Evolutionary conservation across 306 rosid genomes (phyloP), one percentile per base, ranked within the genome.

Genomic region (Vicia sativa): DNA sequence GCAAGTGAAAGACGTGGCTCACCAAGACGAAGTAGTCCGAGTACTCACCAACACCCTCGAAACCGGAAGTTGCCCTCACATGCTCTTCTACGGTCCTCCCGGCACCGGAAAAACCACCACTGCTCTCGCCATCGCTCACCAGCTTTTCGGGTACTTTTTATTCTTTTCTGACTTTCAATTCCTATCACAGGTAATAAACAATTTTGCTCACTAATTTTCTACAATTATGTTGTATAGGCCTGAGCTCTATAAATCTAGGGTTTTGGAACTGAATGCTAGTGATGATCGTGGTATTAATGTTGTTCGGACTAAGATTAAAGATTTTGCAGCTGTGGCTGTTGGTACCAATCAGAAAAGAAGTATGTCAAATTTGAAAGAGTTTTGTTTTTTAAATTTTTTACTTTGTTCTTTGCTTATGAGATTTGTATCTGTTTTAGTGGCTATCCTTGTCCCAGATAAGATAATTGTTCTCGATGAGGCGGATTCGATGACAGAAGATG

Each of bases 401-500:
- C 23, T 16, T 7, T 7, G 21, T 57, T 63, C 6, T 76, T 10
- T 13, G 15, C 39, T 29, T 45, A 0, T 37, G 50, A 21, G 6
- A 28, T 80, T 49, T 70, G 15, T 16, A 35, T 26, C 9, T 60
- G 13, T 52, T 73, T 71, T 76, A 90, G 97, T 78, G 88, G 83
- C 43, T 83, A 90, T 69, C 99, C 92, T 25, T 93, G 96, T 46
- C 97, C 96, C 96, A 3, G 90, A 68, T 75, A 93, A 93, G 87
- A 90, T 93, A 56, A 90, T 93, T 64, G 91, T 93, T 61, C 87
- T 93, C 2, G 99, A 93, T 26, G 99, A 93, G 82, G 99, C 99
- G 0, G 99, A 93, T 78, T 93, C 99, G 54, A 93, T 93, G 97
- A 90, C 97, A 0, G 97, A 93, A 86, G 97, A 93, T 83, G 97